These are phyloP conservation scores for Falciphora oryzae DNA, from an alignment of 2,329 filamentous ascomycete species.

Conservation along the genomic window DNA sequence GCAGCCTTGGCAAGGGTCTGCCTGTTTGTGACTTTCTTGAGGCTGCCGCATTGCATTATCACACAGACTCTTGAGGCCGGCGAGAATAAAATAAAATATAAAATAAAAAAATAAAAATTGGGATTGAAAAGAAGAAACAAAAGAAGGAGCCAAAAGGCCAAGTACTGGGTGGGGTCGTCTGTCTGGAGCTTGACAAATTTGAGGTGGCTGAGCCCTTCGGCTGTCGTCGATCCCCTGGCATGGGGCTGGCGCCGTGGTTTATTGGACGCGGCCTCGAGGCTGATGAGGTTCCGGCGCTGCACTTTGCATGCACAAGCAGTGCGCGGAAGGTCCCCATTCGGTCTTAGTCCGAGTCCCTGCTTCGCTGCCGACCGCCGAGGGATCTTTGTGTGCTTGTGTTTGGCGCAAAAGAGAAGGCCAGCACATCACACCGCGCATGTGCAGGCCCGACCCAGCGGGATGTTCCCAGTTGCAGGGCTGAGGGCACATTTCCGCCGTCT, in stretches of 20 bases:
- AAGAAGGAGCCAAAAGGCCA: conserved; percentile 6
- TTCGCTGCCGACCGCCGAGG: no score
- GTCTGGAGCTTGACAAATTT: conserved; percentile 1
- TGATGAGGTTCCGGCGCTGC: not conserved
- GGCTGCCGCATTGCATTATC: not conserved
- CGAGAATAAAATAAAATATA: not conserved
- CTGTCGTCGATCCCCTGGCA: not conserved
- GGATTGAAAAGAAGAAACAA: conserved; percentile 12
- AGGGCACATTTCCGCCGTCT: not conserved
- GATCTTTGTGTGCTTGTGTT: no score
- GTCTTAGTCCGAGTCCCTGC: not conserved
- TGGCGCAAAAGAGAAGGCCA: not conserved
- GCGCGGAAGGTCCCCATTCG: not conserved
- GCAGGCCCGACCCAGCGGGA: not conserved
- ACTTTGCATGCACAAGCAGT: not conserved
- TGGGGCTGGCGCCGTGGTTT: not conserved
- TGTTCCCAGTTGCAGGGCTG: not conserved
- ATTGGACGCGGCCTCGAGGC: not conserved
- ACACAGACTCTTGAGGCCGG: no score
- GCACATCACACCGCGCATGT: not conserved
- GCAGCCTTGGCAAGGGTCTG: not conserved
- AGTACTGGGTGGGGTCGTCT: not conserved
- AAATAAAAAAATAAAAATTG: conserved; percentile 8
- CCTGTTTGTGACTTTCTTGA: no score
- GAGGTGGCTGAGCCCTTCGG: not conserved